Conservation (phyloP, 1,284 basidiomycete species). For the Ceratobasidium papillatum region DNA sequence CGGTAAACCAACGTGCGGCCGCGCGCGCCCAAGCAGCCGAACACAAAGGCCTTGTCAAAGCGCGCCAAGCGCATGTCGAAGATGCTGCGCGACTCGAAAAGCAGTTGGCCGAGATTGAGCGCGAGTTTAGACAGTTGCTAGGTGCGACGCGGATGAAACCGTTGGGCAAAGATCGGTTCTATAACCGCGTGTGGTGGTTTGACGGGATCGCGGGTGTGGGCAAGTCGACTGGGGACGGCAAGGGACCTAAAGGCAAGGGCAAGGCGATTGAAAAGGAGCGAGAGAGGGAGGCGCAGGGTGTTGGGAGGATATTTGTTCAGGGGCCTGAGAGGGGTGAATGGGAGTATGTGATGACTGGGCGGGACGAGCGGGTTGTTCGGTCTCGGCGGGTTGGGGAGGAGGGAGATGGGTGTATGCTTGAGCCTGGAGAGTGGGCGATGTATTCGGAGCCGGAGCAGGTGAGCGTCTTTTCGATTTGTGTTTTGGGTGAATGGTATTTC, state of each 20-base stretch:
- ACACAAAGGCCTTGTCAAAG: slow-evolving; percentile 71
- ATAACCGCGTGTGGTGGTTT: slow-evolving; percentile 98
- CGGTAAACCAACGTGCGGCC: slow-evolving; percentile 48
- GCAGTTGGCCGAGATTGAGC: slow-evolving; percentile 86
- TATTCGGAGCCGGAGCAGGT: slow-evolving; percentile 91
- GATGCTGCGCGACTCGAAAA: slow-evolving; percentile 83
- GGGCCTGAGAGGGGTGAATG: slow-evolving; percentile 82
- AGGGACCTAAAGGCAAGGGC: slow-evolving; percentile 31
- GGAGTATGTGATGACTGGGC: slow-evolving; percentile 66
- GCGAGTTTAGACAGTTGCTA: slow-evolving; percentile 89
- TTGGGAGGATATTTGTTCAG: slow-evolving; percentile 90
- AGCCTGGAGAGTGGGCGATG: slow-evolving; percentile 85
- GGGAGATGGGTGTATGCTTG: slow-evolving; percentile 75
- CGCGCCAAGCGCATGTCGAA: slow-evolving; percentile 84
- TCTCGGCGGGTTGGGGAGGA: slow-evolving; percentile 76
- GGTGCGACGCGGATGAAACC: slow-evolving; percentile 87
- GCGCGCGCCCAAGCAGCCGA: slow-evolving; percentile 69
- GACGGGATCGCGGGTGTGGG: slow-evolving; percentile 91
- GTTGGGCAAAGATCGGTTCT: slow-evolving; percentile 90
- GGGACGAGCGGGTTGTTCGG: slow-evolving; percentile 58
- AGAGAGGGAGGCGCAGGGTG: slow-evolving; percentile 65
- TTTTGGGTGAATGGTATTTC: too few species aligned
- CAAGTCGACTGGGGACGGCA: slow-evolving; percentile 72
- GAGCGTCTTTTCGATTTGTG: slow-evolving; percentile 45
- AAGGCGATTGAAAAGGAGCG: slow-evolving; percentile 29